Evolutionary conservation across 345 rosid species (phyloP).

Genomic region (Eucalyptus regnans): DNA sequence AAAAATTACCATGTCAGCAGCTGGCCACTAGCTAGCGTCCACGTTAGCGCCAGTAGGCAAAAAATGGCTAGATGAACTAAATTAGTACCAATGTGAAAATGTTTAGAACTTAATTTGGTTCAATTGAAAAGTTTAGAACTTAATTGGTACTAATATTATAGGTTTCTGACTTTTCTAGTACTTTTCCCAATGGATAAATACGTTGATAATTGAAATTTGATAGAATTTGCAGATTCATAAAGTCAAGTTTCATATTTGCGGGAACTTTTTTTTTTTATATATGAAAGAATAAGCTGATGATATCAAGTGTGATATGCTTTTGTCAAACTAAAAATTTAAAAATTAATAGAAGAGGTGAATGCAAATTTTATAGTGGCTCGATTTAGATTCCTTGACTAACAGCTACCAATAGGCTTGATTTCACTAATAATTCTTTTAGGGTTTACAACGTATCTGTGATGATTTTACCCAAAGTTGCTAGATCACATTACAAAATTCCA

Average conservation of each 20-base stretch:
- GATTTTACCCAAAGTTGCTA: not conserved
- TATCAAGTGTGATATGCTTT: not conserved
- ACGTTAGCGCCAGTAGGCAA: rapidly evolving
- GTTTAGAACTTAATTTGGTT: rapidly evolving
- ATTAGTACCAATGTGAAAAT: too few relatives aligned
- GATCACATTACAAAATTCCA: not conserved
- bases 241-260: too few relatives aligned
- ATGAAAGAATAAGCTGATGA: not conserved
- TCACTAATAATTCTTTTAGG: not conserved
- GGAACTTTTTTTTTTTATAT: too few relatives aligned
- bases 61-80: too few relatives aligned
- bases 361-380: not conserved
- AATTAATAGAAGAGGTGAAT: not conserved
- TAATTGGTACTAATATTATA: rapidly evolving
- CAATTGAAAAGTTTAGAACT: too few relatives aligned
- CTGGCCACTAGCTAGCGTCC: rapidly evolving
- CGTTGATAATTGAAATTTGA: not conserved
- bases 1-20: rapidly evolving
- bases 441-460: not conserved
- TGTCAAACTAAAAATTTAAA: not conserved
- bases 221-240: not conserved
- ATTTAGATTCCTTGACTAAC: not conserved
- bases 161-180: too few relatives aligned
- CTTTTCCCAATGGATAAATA: too few relatives aligned
- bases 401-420: not conserved